Evolutionary conservation across 805 yeast genomes (phyloP), one percentile per base, ranked within the genome.

Genomic region (Wickerhamomyces canadensis): DNA sequence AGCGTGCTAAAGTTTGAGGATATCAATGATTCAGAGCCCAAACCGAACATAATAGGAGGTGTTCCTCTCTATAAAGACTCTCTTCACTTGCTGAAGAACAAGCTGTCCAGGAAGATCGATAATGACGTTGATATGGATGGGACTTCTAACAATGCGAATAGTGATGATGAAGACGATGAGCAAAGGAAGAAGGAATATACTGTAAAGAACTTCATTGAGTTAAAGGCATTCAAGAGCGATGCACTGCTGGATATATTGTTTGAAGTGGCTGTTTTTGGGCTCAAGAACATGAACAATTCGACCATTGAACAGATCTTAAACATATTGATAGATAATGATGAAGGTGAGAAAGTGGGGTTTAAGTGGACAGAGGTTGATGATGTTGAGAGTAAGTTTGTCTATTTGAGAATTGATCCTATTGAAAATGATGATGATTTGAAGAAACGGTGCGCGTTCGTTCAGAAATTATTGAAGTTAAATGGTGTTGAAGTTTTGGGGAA

Each of bases 201-300:
- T 11, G 18, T 43, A 1, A 11, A 25, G 6, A 36, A 43, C 6
- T 42, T 31, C 30, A 29, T 57, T 6, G 60, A 54, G 2, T 50
- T 68, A 12, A 51, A 50, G 5, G 32, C 35, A 4, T 58, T 70
- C 25, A 40, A 36, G 4, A 70, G 72, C 0, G 35, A 39, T 2
- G 64, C 57, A 29, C 49, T 65, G 27, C 52, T 58, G 30, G 58
- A 65, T 25, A 72, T 70, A 38, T 37, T 67, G 6, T 45, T 52
- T 33, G 58, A 63, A 4, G 49, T 67, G 3, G 47, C 59, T 5
- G 42, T 69, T 11, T 49, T 54, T 18, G 61, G 61, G 27, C 58
- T 70, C 36, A 66, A 64, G 6, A 56, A 54, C 12, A 41, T 67
- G 5, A 47, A 52, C 23, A 48, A 49, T 28, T 38, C 41, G 2